A percentile compares a stretch with the other conserved stretches of the same genome.
These are phyloP conservation scores for Apiospora saccharicola DNA, from an alignment of 2,329 filamentous ascomycete species.

Conservation along the genomic window DNA sequence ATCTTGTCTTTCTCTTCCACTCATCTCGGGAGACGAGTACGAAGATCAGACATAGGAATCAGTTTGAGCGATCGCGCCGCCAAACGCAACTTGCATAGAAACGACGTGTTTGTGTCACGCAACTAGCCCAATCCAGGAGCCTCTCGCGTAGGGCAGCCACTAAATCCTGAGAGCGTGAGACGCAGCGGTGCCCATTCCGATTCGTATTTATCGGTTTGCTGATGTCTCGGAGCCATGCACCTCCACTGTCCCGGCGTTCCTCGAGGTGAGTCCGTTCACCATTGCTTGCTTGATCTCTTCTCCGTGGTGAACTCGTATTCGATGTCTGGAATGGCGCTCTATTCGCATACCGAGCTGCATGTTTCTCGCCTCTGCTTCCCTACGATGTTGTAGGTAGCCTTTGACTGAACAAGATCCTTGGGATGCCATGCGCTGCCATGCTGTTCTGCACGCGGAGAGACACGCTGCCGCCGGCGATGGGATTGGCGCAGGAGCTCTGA, in stretches of 20 bases:
- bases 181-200: background rate
- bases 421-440: background rate
- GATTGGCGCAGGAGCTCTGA: background rate
- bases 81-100: background rate
- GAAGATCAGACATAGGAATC: background rate
- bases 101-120: background rate
- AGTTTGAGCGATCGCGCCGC: background rate
- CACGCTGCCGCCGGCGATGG: background rate
- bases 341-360: background rate
- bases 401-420: background rate
- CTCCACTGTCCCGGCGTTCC: background rate
- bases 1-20: background rate
- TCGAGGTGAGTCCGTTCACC: background rate
- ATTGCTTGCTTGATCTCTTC: background rate
- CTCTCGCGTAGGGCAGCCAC: background rate
- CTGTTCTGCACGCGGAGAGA: background rate
- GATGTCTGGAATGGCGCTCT: background rate
- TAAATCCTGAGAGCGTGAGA: background rate
- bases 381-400: background rate
- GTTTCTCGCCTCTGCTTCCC: background rate
- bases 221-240: constrained; percentile 11
- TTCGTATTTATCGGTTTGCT: constrained; percentile 2
- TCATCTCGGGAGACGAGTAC: background rate
- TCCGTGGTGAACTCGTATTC: background rate
- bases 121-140: background rate